phyloP scores from a whole-genome alignment of 106 monocot genomes.

The Gastrodia elata region DNA sequence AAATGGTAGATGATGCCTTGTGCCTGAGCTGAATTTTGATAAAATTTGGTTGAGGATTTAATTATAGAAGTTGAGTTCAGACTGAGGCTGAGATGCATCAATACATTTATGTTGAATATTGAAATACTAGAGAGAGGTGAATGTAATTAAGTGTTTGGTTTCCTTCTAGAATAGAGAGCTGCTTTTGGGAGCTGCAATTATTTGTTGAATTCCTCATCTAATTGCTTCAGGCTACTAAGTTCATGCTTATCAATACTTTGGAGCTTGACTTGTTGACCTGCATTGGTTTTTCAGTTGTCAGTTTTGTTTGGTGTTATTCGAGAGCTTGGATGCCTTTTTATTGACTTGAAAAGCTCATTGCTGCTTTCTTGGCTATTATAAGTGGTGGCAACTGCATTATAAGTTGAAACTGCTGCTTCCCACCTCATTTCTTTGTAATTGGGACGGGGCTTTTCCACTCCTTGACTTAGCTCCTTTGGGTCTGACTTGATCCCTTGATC shows the following conservation, averaged over 20 bases:
- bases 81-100: not conserved
- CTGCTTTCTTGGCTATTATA: too few relatives aligned
- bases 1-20: not conserved
- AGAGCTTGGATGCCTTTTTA: too few relatives aligned
- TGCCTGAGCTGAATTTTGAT: not conserved
- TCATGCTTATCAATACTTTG: not conserved
- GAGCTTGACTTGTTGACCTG: not conserved
- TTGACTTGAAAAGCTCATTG: too few relatives aligned
- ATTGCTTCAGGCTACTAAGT: not conserved
- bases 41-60: not conserved
- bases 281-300: too few relatives aligned
- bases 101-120: not conserved
- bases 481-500: too few relatives aligned
- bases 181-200: not conserved
- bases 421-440: too few relatives aligned
- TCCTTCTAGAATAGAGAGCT: not conserved
- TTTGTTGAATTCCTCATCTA: not conserved
- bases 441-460: too few relatives aligned
- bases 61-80: not conserved
- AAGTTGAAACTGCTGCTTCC: too few relatives aligned
- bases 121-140: not conserved
- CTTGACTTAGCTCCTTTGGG: too few relatives aligned
- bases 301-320: too few relatives aligned
- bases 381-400: too few relatives aligned
- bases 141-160: not conserved